These are phyloP conservation scores for Diaporthe vaccinii DNA, from an alignment of 2,329 filamentous ascomycete species.

Conservation along the genomic window DNA sequence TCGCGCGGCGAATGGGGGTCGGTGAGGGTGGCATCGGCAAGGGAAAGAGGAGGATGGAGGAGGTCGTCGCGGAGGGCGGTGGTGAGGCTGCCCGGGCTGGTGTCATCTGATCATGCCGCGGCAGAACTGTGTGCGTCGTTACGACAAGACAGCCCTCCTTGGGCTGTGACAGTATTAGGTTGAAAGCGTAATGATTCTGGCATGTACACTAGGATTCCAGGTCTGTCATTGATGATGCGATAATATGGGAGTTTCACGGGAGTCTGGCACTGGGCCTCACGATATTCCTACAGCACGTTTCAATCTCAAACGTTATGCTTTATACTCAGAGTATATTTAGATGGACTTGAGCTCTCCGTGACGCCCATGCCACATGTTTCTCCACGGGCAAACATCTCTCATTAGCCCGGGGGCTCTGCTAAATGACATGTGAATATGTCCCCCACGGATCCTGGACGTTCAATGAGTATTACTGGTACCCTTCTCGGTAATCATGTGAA, in stretches of 20 bases:
- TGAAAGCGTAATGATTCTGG: not conserved
- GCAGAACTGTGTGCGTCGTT: not conserved
- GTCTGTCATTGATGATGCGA: not conserved
- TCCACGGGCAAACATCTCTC: not conserved
- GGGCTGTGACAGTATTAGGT: not conserved
- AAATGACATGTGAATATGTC: not conserved
- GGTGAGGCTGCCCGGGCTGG: constrained; percentile 73
- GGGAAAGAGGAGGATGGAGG: constrained; percentile 72
- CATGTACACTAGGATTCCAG: not conserved
- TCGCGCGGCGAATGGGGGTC: constrained; percentile 95
- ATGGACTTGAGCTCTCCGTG: not conserved
- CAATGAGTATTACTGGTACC: not conserved
- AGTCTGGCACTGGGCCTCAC: not conserved
- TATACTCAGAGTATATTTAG: not conserved
- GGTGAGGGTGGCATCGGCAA: constrained; percentile 79
- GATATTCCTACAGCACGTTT: constrained; percentile 13
- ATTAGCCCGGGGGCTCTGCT: not conserved
- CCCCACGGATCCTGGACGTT: not conserved
- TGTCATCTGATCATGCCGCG: constrained; percentile 55
- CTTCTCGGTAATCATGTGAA: no score
- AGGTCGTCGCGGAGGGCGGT: constrained; percentile 67
- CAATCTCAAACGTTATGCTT: not conserved
- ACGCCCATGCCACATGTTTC: not conserved
- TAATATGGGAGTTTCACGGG: not conserved
- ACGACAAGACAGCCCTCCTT: not conserved